Evolutionary conservation across 768 basidiomycete species (phyloP).

Genomic region (Leccinum truebloodii): DNA sequence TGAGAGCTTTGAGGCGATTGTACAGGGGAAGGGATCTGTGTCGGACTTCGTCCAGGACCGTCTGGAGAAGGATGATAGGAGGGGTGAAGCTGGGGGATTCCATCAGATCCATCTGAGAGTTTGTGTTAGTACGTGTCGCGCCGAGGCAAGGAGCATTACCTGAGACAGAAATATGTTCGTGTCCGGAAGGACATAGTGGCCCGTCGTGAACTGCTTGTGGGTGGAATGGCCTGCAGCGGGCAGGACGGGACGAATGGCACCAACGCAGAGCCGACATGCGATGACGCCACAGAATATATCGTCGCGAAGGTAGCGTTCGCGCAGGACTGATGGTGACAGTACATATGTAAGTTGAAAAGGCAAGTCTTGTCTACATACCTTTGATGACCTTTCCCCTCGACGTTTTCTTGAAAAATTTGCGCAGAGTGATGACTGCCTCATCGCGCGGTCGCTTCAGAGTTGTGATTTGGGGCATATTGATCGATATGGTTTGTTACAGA

Average conservation of each 20-base stretch:
- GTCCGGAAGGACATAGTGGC: slow-evolving; percentile 87
- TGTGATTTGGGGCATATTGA: slow-evolving; percentile 58
- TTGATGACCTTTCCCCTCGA: slow-evolving; percentile 92
- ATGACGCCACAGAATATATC: slow-evolving; percentile 88
- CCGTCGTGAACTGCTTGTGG: slow-evolving; percentile 59
- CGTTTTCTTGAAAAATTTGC: slow-evolving; percentile 97
- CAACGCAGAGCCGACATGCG: slow-evolving; percentile 63
- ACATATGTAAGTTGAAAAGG: too few species aligned
- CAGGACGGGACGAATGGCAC: slow-evolving; percentile 44
- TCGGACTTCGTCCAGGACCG: slow-evolving; percentile 94
- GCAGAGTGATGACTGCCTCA: slow-evolving; percentile 76
- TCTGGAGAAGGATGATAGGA: slow-evolving; percentile 90
- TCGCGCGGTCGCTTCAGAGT: slow-evolving; percentile 70
- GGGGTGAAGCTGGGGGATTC: slow-evolving; percentile 73
- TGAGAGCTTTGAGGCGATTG: slow-evolving; percentile 85
- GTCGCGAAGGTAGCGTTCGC: slow-evolving; percentile 91
- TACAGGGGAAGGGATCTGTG: slow-evolving; percentile 92
- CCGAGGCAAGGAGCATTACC: slow-evolving; percentile 32
- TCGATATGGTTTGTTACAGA: neutral
- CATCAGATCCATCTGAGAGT: slow-evolving; percentile 85
- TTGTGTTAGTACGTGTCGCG: slow-evolving; percentile 5
- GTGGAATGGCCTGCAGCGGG: slow-evolving; percentile 57
- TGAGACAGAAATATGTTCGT: slow-evolving; percentile 97
- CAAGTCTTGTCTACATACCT: slow-evolving; percentile 46
- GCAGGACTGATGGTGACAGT: slow-evolving; percentile 57